phyloP scores from a whole-genome alignment of 805 yeast genomes.

The Sugiyamaella smithiae region DNA sequence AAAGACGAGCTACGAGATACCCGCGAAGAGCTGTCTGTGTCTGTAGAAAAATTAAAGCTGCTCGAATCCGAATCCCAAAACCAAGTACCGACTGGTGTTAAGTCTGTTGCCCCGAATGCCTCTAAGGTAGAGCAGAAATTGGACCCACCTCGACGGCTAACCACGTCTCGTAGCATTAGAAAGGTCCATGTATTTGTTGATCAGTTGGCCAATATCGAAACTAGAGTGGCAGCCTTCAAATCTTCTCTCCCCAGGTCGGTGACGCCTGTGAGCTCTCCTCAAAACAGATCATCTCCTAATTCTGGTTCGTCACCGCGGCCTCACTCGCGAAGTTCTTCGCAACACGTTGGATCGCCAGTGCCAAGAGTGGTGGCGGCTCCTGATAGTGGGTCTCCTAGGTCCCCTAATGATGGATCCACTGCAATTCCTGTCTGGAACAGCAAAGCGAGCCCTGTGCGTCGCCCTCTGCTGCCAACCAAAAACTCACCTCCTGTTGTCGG shows the following conservation, averaged over 20 bases:
- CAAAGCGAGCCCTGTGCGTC: neutral
- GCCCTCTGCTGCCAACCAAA: neutral
- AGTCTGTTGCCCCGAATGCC: neutral
- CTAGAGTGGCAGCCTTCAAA: conserved; percentile 30
- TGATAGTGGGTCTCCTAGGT: neutral
- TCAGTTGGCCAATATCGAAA: conserved; percentile 29
- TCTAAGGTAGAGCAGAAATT: neutral
- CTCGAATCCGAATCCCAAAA: neutral
- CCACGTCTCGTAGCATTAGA: conserved; percentile 29
- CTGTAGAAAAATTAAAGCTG: neutral
- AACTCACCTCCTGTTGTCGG: neutral
- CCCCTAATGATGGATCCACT: conserved; percentile 3
- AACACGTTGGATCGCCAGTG: neutral
- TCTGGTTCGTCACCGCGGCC: conserved; percentile 1
- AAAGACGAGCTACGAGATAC: conserved; percentile 35
- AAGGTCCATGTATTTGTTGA: conserved; percentile 32
- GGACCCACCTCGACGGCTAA: conserved; percentile 10
- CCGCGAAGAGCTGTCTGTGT: conserved; percentile 32
- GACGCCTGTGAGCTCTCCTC: conserved; percentile 15
- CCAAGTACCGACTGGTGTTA: too few species aligned
- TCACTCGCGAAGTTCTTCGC: neutral
- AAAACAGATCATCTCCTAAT: neutral
- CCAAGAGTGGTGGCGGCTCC: neutral
- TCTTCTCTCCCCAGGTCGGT: conserved; percentile 25
- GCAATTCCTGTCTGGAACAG: conserved; percentile 11